phyloP scores from a whole-genome alignment of 1,284 basidiomycete species.

The Mycosarcoma mackinlayi region DNA sequence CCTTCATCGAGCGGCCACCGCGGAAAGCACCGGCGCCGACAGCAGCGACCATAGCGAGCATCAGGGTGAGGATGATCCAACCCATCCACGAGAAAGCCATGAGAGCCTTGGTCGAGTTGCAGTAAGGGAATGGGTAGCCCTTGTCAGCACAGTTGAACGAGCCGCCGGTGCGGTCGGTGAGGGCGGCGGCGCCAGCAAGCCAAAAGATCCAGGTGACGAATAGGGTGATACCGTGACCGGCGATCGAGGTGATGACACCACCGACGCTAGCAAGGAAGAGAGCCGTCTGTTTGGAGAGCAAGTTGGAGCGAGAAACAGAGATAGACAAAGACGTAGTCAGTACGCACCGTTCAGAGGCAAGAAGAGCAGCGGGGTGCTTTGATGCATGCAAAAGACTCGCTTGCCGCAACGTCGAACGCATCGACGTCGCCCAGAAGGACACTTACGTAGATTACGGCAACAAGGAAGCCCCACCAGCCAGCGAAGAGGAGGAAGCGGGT shows the following conservation, averaged over 20 bases:
- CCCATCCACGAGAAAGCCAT: slow-evolving; percentile 66
- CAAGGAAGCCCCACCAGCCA: slow-evolving; percentile 66
- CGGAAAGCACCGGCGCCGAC: slow-evolving; percentile 65
- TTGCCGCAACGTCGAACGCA: not conserved
- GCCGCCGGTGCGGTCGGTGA: slow-evolving; percentile 56
- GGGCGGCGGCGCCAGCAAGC: slow-evolving; percentile 61
- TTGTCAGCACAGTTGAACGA: slow-evolving; percentile 31
- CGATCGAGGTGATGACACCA: slow-evolving; percentile 66
- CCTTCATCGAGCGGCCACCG: slow-evolving; percentile 65
- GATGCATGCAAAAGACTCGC: not conserved
- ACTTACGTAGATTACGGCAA: slow-evolving; percentile 62
- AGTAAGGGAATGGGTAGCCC: slow-evolving; percentile 50
- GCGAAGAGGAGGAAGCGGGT: slow-evolving; percentile 63
- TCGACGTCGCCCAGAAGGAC: not conserved
- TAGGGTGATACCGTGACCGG: slow-evolving; percentile 61
- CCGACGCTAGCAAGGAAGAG: slow-evolving; percentile 65
- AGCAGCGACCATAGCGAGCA: slow-evolving; percentile 58
- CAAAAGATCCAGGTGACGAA: slow-evolving; percentile 65
- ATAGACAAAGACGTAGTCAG: slow-evolving; percentile 8
- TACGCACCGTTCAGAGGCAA: not conserved
- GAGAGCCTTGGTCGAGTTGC: slow-evolving; percentile 62
- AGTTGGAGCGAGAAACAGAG: not conserved
- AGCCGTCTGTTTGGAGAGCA: slow-evolving; percentile 33
- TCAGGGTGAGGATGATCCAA: slow-evolving; percentile 58
- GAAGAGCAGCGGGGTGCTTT: not conserved